Evolutionary conservation across 1,284 basidiomycete genomes (phyloP).

Genomic region (Ustilago nuda): DNA sequence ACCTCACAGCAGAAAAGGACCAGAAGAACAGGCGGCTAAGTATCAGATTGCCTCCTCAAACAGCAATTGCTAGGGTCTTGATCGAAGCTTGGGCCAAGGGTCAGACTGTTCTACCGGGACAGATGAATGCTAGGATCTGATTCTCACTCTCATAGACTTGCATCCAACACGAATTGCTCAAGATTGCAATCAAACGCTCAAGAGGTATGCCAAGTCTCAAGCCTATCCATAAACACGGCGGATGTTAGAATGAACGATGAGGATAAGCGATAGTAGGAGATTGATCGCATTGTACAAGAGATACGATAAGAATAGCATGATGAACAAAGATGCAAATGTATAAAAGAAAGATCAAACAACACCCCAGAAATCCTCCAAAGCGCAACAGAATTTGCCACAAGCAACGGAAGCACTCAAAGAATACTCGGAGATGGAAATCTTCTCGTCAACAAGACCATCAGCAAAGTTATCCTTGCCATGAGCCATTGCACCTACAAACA

Average conservation of each 20-base stretch:
- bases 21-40: constrained; percentile 1
- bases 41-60: constrained; percentile 66
- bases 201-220: too few species aligned
- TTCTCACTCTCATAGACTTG: not conserved
- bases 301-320: not conserved
- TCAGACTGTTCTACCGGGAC: constrained; percentile 62
- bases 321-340: not conserved
- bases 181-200: too few species aligned
- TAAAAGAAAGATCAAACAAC: constrained; percentile 60
- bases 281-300: constrained; percentile 1
- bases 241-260: not conserved
- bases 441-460: constrained; percentile 94
- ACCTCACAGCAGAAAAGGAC: constrained; percentile 69
- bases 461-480: constrained; percentile 90
- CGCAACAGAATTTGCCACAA: constrained; percentile 89
- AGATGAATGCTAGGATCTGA: constrained; percentile 46
- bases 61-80: constrained; percentile 79
- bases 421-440: constrained; percentile 96
- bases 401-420: constrained; percentile 92
- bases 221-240: too few species aligned
- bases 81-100: constrained; percentile 78
- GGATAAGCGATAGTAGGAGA: not conserved
- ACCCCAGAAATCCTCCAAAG: constrained; percentile 71
- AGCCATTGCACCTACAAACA: constrained; percentile 87
- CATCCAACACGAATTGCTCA: not conserved